Percentiles rank a stretch among this genome's conserved stretches.
Conservation (phyloP, 352 stramenopile genomes). For the Pythium pectinolyticum region DNA sequence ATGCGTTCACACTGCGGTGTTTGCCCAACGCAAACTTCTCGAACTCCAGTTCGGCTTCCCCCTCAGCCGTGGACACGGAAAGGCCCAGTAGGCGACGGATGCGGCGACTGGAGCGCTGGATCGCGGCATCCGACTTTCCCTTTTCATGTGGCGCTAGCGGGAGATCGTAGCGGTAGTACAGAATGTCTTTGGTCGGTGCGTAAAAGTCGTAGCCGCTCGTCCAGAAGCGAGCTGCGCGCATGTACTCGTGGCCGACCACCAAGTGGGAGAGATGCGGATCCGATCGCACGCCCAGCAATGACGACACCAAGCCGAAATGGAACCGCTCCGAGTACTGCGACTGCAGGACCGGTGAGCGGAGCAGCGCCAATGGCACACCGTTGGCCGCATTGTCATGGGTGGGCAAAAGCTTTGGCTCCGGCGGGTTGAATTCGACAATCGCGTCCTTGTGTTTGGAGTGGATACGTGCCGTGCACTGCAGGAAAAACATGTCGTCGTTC, state of each 20-base stretch:
- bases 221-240: slow-evolving; percentile 81
- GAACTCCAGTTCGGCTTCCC: slow-evolving; percentile 36
- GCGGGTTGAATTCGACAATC: slow-evolving; percentile 78
- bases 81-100: slow-evolving; percentile 66
- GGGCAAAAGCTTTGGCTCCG: slow-evolving; percentile 38
- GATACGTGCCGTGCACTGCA: slow-evolving; percentile 84
- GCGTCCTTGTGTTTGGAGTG: slow-evolving; percentile 59
- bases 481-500: slow-evolving; percentile 41
- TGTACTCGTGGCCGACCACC: slow-evolving; percentile 69
- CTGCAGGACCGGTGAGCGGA: slow-evolving; percentile 59
- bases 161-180: slow-evolving; percentile 66
- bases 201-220: slow-evolving; percentile 88
- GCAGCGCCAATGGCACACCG: slow-evolving; percentile 15
- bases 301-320: slow-evolving; percentile 65
- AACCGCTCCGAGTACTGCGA: slow-evolving; percentile 83
- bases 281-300: slow-evolving; percentile 67
- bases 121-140: slow-evolving; percentile 12
- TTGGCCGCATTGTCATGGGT: neutral
- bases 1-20: slow-evolving; percentile 51
- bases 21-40: slow-evolving; percentile 47
- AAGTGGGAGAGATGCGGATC: slow-evolving; percentile 69
- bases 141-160: slow-evolving; percentile 36
- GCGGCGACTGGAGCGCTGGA: slow-evolving; percentile 45
- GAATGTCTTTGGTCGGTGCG: slow-evolving; percentile 55
- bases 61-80: slow-evolving; percentile 37